Percentiles rank a stretch among this genome's conserved stretches.
These are phyloP conservation scores for Wallacemonas collosoma DNA, from an alignment of 208 protist species.

Conservation along the genomic window DNA sequence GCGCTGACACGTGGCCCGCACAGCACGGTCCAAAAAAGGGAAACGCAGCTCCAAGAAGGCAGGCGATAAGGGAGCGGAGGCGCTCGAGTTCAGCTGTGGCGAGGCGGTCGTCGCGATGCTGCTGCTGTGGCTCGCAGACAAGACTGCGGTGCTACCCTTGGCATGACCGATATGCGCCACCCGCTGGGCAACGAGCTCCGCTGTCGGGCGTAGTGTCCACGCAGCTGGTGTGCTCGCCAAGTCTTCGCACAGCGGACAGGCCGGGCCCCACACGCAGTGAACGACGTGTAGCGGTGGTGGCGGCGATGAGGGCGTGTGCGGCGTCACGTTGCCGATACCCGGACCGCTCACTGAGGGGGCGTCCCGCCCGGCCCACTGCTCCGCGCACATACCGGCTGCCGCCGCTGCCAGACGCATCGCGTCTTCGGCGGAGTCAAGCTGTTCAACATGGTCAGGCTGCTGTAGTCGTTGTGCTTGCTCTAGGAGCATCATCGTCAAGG, in stretches of 20 bases:
- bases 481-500: conserved; percentile 25
- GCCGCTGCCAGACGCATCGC: background rate
- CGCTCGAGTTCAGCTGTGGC: background rate
- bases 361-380: no score
- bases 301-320: conserved; percentile 3
- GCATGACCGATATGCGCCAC: background rate
- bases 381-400: background rate
- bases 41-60: conserved; percentile 41
- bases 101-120: background rate
- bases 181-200: background rate
- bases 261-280: conserved; percentile 78
- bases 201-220: conserved; percentile 41
- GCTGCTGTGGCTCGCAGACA: background rate
- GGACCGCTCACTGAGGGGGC: no score
- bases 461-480: conserved; percentile 16
- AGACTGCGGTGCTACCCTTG: background rate
- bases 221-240: conserved; percentile 47
- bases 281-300: conserved; percentile 33
- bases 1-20: conserved; percentile 27
- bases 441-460: background rate
- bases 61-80: background rate
- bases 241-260: conserved; percentile 72
- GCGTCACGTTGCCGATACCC: no score
- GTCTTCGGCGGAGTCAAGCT: conserved; percentile 4
- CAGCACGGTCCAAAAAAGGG: conserved; percentile 54